Evolutionary conservation across 2,329 filamentous ascomycete genomes (phyloP).

Genomic region (Xylaria sp.): DNA sequence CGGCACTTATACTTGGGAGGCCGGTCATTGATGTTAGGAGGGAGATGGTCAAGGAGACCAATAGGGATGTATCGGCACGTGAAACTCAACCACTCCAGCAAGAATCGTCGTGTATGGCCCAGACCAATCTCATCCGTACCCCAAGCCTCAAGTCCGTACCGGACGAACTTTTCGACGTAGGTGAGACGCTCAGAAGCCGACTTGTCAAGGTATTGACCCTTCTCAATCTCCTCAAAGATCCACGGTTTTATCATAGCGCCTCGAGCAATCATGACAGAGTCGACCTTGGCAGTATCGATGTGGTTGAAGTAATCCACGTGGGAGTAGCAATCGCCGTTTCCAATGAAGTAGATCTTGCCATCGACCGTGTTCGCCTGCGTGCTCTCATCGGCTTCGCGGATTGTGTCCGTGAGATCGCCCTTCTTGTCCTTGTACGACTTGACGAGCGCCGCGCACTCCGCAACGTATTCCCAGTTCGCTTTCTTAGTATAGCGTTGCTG

Average conservation of each 20-base stretch:
- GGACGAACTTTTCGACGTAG: slow-evolving; percentile 83
- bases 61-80: slow-evolving; percentile 86
- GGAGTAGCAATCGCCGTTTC: slow-evolving; percentile 95
- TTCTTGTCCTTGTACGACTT: slow-evolving; percentile 69
- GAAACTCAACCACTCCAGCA: slow-evolving; percentile 95
- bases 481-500: slow-evolving; percentile 89
- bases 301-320: slow-evolving; percentile 81
- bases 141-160: slow-evolving; percentile 90
- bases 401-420: slow-evolving; percentile 66
- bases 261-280: slow-evolving; percentile 95
- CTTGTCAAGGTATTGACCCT: slow-evolving; percentile 93
- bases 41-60: slow-evolving; percentile 80
- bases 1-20: slow-evolving; percentile 78
- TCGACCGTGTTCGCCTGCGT: slow-evolving; percentile 61
- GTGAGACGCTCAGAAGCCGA: slow-evolving; percentile 77
- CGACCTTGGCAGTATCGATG: slow-evolving; percentile 71
- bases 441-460: slow-evolving; percentile 80
- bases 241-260: slow-evolving; percentile 96
- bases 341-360: slow-evolving; percentile 80
- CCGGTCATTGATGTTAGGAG: slow-evolving; percentile 82
- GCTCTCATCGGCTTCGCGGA: slow-evolving; percentile 68
- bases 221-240: slow-evolving; percentile 94
- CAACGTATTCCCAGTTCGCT: slow-evolving; percentile 95
- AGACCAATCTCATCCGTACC: slow-evolving; percentile 92
- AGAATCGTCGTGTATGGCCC: slow-evolving; percentile 82